Evolutionary conservation across 352 stramenopile species (phyloP), one percentile per base, ranked within the genome.

Genomic region (Phytophthora rubi): DNA sequence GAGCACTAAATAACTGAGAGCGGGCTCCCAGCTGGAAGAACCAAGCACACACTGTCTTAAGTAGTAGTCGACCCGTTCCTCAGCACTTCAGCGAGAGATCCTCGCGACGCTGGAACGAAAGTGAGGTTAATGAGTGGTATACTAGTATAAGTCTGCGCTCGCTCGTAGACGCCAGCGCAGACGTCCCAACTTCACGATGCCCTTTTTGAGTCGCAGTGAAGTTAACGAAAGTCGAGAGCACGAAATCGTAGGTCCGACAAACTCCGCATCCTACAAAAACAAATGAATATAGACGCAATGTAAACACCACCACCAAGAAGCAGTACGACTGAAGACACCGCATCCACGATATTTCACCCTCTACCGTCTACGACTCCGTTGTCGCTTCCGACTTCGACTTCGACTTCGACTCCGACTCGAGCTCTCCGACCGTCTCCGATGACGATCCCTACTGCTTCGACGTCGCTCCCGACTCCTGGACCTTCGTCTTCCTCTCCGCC

Each of bases 291-390:
- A 16, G 1, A 6, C 35, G 10, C 15, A 3, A 6, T 39, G 6
- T 18, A 35, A 23, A 56, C 0, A 39, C 26, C 28, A 42, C 53
- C 53, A 48, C 8, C 60, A 16, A 53, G 51, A 32, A 67, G 15
- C 35, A 35, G 37, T 8, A 16, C 9, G 39, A 18, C 48, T 13
- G 30, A 33, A 44, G 10, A 44, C 47, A 60, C 33, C 10, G 35
- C 12, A 16, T 16, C 35, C 6, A 48, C 15, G 13, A 13, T 4
- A 18, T 28, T 13, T 32, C 10, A 13, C 30, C 28, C 44, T 51
- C 37, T 75, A 71, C 23, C 70, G 73, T 51, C 78, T 79, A 59
- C 74, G 81, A 59, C 79, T 92, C 28, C 67, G 77, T 68, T 53
- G 62, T 44, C 53, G 62, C 23, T 62, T 71, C 16, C 68, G 42